Conservation (phyloP, 495 filamentous ascomycete genomes). For the Hypoxylon subgilvum region DNA sequence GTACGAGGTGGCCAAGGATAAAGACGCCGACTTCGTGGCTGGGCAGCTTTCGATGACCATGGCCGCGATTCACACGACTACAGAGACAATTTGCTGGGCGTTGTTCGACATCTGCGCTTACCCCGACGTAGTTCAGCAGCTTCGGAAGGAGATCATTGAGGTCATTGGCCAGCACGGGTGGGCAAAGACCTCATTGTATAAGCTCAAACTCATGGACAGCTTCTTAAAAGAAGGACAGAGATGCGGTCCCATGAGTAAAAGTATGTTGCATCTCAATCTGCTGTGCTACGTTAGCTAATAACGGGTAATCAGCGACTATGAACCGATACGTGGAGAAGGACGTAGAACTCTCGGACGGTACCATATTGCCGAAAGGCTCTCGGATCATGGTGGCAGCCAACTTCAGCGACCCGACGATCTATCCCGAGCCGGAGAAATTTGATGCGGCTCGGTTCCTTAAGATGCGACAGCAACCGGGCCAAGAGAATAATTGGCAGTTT, state of each 20-base stretch:
- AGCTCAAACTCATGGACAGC: conserved; percentile 60
- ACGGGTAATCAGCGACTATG: conserved; percentile 46
- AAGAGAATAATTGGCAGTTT: conserved; percentile 54
- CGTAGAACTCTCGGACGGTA: conserved; percentile 53
- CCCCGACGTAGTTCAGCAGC: conserved; percentile 45
- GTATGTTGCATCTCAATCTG: conserved; percentile 37
- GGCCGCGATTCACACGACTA: conserved; percentile 48
- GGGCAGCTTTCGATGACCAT: conserved; percentile 42
- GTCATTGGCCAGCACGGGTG: conserved; percentile 47
- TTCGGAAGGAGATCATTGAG: conserved; percentile 49
- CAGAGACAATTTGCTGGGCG: conserved; percentile 44
- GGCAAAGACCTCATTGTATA: conserved; percentile 56
- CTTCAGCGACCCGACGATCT: conserved; percentile 51
- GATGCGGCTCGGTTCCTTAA: conserved; percentile 56
- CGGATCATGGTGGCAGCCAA: conserved; percentile 45
- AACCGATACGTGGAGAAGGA: conserved; percentile 48
- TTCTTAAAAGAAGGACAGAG: conserved; percentile 54
- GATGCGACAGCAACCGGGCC: conserved; percentile 50
- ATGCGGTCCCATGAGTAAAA: conserved; percentile 40
- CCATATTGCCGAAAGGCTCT: conserved; percentile 58
- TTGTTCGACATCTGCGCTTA: conserved; percentile 49
- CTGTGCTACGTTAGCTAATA: conserved; percentile 14
- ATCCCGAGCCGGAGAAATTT: conserved; percentile 50
- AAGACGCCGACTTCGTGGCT: conserved; percentile 37
- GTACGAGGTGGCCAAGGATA: conserved; percentile 38